These are phyloP conservation scores for Manihot esculenta DNA, from an alignment of 441 rosid genomes.

Conservation along the genomic window DNA sequence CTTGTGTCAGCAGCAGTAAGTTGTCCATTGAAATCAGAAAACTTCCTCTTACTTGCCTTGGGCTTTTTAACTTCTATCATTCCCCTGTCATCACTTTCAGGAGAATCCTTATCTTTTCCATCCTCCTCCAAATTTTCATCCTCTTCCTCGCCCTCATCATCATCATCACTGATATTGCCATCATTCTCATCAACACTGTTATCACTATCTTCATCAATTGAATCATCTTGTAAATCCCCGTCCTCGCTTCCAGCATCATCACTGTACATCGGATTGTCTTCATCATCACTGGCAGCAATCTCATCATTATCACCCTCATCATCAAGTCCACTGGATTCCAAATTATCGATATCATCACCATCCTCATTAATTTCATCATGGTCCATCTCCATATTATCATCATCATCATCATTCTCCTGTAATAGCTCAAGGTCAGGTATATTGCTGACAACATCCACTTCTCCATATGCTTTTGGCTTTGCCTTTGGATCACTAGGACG, in stretches of 20 bases:
- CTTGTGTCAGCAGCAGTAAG: slow-evolving; percentile 76
- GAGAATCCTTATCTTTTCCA: slow-evolving; percentile 32
- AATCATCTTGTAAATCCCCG: slow-evolving; percentile 31
- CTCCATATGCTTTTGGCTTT: slow-evolving; percentile 85
- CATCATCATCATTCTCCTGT: slow-evolving; percentile 34
- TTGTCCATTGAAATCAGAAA: slow-evolving; percentile 61
- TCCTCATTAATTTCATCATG: slow-evolving; percentile 18
- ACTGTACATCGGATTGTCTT: slow-evolving; percentile 27
- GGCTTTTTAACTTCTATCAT: slow-evolving; percentile 27
- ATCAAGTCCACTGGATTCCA: slow-evolving; percentile 37
- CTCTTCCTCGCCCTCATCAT: slow-evolving; percentile 24
- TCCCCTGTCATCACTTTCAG: slow-evolving; percentile 22
- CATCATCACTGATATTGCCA: too few species aligned
- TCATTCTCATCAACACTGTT: slow-evolving; percentile 23
- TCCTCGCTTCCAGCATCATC: slow-evolving; percentile 33
- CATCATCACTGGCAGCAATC: slow-evolving; percentile 29
- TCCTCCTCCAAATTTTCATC: slow-evolving; percentile 34
- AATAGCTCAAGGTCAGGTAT: slow-evolving; percentile 79
- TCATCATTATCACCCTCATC: slow-evolving; percentile 35
- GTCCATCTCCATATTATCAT: slow-evolving; percentile 19
- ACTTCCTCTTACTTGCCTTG: slow-evolving; percentile 62
- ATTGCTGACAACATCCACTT: slow-evolving; percentile 54
- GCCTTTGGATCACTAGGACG: slow-evolving; percentile 72
- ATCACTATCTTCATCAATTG: slow-evolving; percentile 24
- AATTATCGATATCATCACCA: slow-evolving; percentile 8